phyloP scores from a whole-genome alignment of 768 basidiomycete species.

The Rhodotorula toruloides region DNA sequence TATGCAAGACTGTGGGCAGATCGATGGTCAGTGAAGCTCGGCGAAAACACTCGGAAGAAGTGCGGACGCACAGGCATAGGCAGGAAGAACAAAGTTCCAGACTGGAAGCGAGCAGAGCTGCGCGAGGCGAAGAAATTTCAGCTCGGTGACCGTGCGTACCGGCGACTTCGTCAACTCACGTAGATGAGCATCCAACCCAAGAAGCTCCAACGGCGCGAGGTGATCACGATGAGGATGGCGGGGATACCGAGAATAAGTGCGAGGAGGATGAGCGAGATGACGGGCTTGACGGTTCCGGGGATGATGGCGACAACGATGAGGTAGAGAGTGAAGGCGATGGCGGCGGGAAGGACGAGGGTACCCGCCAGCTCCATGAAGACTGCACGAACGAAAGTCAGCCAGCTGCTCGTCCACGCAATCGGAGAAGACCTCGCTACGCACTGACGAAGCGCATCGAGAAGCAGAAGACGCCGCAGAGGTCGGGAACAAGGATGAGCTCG shows the following conservation, averaged over 20 bases:
- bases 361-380: conserved; percentile 91
- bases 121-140: conserved; percentile 56
- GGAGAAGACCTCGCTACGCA: conserved; percentile 5
- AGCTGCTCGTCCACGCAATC: too few relatives aligned
- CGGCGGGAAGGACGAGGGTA: conserved; percentile 91
- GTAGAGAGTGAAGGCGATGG: conserved; percentile 79
- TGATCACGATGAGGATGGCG: conserved; percentile 90
- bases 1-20: too few relatives aligned
- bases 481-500: conserved; percentile 88
- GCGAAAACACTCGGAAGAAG: too few relatives aligned
- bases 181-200: conserved; percentile 74
- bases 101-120: conserved; percentile 83
- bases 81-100: conserved; percentile 93
- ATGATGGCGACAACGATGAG: conserved; percentile 83
- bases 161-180: conserved; percentile 56
- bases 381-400: not conserved
- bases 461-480: conserved; percentile 99
- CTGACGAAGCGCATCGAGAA: conserved; percentile 98
- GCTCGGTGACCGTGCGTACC: conserved; percentile 43
- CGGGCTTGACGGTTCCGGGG: conserved; percentile 65
- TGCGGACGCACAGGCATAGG: too few relatives aligned
- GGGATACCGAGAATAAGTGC: conserved; percentile 94
- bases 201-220: conserved; percentile 72
- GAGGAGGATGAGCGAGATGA: conserved; percentile 82
- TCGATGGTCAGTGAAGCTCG: too few relatives aligned